These are phyloP conservation scores for Paspalum vaginatum DNA, from an alignment of 176 grass and related monocot genomes.

Conservation along the genomic window DNA sequence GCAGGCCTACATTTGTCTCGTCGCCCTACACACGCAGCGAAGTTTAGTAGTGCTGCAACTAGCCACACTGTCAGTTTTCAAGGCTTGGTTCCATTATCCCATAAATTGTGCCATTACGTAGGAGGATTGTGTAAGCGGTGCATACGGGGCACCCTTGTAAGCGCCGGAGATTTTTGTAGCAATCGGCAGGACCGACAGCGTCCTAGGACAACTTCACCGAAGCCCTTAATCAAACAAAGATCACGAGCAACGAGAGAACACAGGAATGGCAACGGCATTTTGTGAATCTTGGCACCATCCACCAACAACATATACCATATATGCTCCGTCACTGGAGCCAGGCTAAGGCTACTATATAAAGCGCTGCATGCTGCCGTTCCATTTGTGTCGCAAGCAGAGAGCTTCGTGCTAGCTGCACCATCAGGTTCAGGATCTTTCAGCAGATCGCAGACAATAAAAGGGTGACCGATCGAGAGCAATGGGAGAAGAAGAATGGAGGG, in stretches of 20 bases:
- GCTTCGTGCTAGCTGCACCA: neutral
- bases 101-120: too few species aligned
- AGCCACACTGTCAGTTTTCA: neutral
- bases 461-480: constrained; percentile 8
- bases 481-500: constrained; percentile 27
- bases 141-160: neutral
- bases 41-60: too few species aligned
- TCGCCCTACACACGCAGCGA: too few species aligned
- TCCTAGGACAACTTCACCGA: constrained; percentile 11
- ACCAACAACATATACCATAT: neutral
- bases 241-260: neutral
- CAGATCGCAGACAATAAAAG: neutral
- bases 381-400: neutral
- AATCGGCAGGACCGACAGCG: neutral
- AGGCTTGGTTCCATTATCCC: neutral
- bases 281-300: neutral
- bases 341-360: neutral
- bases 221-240: neutral
- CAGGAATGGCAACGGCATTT: too few species aligned
- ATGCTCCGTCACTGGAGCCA: neutral
- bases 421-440: neutral
- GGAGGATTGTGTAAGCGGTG: too few species aligned
- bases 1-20: too few species aligned
- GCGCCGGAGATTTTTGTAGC: neutral
- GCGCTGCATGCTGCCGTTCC: neutral